A percentile compares a stretch with the other conserved stretches of the same genome.
These are phyloP conservation scores for Gaeumannomyces tritici DNA, from an alignment of 2,329 filamentous ascomycete genomes.

Conservation along the genomic window DNA sequence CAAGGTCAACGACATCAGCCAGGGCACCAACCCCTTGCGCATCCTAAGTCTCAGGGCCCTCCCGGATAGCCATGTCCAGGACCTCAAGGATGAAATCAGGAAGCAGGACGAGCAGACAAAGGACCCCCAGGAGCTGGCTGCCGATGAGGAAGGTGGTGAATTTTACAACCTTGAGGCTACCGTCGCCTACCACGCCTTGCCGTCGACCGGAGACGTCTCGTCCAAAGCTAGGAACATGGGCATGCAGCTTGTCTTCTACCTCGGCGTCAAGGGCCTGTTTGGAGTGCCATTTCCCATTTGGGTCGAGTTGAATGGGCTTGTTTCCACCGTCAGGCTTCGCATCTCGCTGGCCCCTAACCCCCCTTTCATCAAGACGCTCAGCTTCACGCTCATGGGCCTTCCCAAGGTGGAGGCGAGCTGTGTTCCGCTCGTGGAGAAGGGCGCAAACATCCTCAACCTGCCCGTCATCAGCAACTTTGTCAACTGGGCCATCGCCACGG, in stretches of 20 bases:
- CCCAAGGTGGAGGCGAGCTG: conserved; percentile 86
- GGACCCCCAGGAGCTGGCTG: conserved; percentile 77
- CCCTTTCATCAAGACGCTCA: conserved; percentile 84
- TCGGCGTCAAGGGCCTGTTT: conserved; percentile 81
- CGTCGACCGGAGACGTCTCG: conserved; percentile 58
- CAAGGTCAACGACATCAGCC: conserved; percentile 87
- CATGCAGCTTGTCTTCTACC: conserved; percentile 90
- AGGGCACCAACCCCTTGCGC: conserved; percentile 82
- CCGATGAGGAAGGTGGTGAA: conserved; percentile 81
- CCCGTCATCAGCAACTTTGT: conserved; percentile 94
- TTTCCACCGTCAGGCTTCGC: conserved; percentile 76
- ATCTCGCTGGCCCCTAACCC: conserved; percentile 82
- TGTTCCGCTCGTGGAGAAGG: conserved; percentile 83
- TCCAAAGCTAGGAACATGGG: conserved; percentile 92
- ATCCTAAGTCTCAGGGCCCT: conserved; percentile 81
- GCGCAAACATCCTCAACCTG: conserved; percentile 83
- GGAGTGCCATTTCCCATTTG: conserved; percentile 80
- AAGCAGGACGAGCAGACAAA: conserved; percentile 71
- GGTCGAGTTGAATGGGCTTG: conserved; percentile 84
- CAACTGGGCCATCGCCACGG: conserved; percentile 85
- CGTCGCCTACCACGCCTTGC: conserved; percentile 83
- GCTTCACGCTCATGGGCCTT: conserved; percentile 88
- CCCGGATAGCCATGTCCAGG: conserved; percentile 69
- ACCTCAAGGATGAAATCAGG: conserved; percentile 73
- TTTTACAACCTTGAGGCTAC: conserved; percentile 90